A percentile compares a stretch with the other conserved stretches of the same genome.
Evolutionary conservation across 1,284 basidiomycete species (phyloP).

Genomic region (Pseudozyma sp.): DNA sequence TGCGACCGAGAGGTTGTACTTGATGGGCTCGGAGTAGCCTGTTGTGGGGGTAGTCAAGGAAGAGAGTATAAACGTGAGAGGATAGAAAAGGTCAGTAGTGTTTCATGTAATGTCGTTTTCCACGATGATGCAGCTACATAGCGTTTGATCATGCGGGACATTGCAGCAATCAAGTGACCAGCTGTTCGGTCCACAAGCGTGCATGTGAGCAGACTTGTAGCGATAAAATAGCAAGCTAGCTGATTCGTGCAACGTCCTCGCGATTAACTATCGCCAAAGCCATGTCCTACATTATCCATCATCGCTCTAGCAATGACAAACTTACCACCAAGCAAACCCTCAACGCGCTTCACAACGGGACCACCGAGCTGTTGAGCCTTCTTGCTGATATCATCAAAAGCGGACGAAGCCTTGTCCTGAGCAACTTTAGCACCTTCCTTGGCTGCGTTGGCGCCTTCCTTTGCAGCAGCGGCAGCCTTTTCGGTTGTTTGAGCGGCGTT

Average conservation of each 20-base stretch:
- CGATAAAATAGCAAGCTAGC: too few species aligned
- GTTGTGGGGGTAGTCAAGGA: neutral
- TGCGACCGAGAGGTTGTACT: constrained; percentile 74
- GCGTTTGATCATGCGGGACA: neutral
- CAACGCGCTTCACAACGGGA: constrained; percentile 52
- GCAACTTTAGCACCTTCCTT: constrained; percentile 19
- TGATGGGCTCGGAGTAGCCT: constrained; percentile 57
- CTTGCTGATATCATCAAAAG: constrained; percentile 43
- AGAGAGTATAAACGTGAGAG: neutral
- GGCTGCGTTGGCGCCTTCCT: neutral
- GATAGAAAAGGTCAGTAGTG: neutral
- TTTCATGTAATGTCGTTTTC: neutral
- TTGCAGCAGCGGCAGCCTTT: too few species aligned
- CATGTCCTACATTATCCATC: too few species aligned
- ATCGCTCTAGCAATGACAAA: constrained; percentile 1
- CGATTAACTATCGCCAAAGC: neutral
- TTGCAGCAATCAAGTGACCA: neutral
- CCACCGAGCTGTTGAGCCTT: constrained; percentile 61
- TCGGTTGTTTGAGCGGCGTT: too few species aligned
- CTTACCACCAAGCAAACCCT: constrained; percentile 61
- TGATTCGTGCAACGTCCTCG: neutral
- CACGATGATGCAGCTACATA: too few species aligned
- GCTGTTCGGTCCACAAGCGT: too few species aligned
- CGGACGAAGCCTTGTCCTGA: constrained; percentile 37
- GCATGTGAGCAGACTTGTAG: too few species aligned